Evolutionary conservation across 495 filamentous ascomycete species (phyloP).

Genomic region (Podospora fimiseda): DNA sequence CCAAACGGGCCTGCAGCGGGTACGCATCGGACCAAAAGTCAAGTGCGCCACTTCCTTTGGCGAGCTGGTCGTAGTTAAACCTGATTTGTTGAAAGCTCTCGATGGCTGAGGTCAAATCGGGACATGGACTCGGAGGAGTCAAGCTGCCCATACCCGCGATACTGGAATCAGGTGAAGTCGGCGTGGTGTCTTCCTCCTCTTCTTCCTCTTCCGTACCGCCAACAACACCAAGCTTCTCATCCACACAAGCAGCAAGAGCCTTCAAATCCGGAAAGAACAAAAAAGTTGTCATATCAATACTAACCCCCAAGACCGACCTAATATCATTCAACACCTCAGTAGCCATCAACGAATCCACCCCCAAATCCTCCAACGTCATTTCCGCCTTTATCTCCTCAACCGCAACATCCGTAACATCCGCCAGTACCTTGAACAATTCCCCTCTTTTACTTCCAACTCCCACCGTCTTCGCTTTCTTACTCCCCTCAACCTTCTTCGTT

Average conservation of each 20-base stretch:
- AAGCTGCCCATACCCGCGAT: background rate
- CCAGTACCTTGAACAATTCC: background rate
- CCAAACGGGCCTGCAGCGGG: slow-evolving; percentile 30
- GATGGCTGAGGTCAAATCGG: background rate
- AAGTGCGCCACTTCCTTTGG: background rate
- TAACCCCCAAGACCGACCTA: background rate
- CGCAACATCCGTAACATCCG: slow-evolving; percentile 6
- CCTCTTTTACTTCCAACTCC: background rate
- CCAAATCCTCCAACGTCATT: slow-evolving; percentile 24
- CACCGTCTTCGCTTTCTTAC: background rate
- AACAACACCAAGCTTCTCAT: background rate
- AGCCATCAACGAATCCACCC: slow-evolving; percentile 32
- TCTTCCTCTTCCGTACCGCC: background rate
- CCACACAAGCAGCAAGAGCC: background rate
- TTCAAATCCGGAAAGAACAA: background rate
- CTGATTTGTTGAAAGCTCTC: background rate
- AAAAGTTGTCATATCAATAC: background rate
- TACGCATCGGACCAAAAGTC: slow-evolving; percentile 30
- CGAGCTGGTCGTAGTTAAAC: background rate
- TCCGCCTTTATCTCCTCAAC: background rate
- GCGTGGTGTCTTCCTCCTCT: background rate
- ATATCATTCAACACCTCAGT: slow-evolving; percentile 4
- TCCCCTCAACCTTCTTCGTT: background rate
- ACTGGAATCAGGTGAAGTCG: background rate
- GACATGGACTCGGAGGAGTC: background rate